Conservation (phyloP, 148 eudicot genomes). For the Cornus controversa region DNA sequence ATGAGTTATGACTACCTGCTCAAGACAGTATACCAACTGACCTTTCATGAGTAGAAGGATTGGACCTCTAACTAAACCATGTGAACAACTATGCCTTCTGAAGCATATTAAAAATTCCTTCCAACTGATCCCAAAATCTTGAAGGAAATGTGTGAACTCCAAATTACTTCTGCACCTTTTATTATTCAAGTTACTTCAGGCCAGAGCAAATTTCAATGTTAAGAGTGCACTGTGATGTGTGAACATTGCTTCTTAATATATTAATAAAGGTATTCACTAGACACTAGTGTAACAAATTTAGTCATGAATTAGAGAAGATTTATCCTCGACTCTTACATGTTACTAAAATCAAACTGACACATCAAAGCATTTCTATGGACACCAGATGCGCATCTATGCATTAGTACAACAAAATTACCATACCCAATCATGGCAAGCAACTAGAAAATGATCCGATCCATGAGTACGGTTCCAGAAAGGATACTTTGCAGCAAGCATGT, state of each 20-base stretch:
- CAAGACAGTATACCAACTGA: neutral
- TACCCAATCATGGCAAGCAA: conserved; percentile 99
- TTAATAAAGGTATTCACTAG: no score
- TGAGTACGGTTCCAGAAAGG: conserved; percentile 93
- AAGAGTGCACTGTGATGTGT: neutral
- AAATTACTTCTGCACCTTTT: neutral
- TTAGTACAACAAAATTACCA: conserved; percentile 11
- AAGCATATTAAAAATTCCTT: neutral
- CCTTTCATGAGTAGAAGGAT: no score
- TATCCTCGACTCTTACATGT: neutral
- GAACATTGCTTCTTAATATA: no score
- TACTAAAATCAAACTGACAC: neutral
- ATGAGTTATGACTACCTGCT: neutral
- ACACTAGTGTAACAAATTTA: no score
- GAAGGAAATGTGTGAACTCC: neutral
- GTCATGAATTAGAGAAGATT: no score
- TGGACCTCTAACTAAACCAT: neutral
- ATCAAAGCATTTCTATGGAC: neutral
- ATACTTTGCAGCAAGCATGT: conserved; percentile 72
- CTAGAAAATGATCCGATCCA: conserved; percentile 91
- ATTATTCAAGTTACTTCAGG: neutral
- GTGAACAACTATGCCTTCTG: neutral
- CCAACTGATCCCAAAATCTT: no score
- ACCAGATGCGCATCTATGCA: neutral
- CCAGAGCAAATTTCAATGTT: neutral